Evolutionary conservation across 2,329 filamentous ascomycete species (phyloP), one percentile per base, ranked within the genome.

Genomic region (Fonsecaea nubica): DNA sequence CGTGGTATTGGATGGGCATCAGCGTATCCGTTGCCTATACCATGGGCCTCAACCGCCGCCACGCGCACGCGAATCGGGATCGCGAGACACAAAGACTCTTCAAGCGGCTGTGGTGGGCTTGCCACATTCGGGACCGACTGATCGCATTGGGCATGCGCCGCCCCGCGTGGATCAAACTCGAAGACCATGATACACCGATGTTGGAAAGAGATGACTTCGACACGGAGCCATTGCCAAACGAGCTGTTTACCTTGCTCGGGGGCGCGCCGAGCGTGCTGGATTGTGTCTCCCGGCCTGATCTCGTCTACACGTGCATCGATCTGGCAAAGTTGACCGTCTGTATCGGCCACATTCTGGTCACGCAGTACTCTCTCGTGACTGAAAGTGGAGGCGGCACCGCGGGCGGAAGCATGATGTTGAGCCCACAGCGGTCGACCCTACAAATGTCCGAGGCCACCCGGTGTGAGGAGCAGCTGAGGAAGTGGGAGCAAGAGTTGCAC

Each of bases 1-100:
- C 93, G 53, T 97, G 93, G 91, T 93, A 97, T 76, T 97, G 93
- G 93, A 97, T 97, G 92, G 93, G 93, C 18, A 92, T 97, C 38
- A 93, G 93, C 50, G 91, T 96, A 65, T 96, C 93, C 10, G 83
- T 97, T 54, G 93, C 92, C 61, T 92, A 96, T 78, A 96, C 92
- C 9, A 96, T 97, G 70, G 93, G 93, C 6, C 84, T 97, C n/a
- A 92, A 97, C 78, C 92, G 90, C 7, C 89, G 86, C 72, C 92
- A 38, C 8, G 35, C 35, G 35, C 96, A 86, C 85, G 90, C 38
- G 79, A 81, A 2, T 59, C 56, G 15, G 18, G 30, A 33, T 32
- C 13, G 30, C 15, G 84, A 86, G 61, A 89, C 90, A 74, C 90
- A 92, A 75, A 91, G 89, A 74, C 82, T 97, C 59, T 96, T 93